phyloP scores from a whole-genome alignment of 2,329 filamentous ascomycete genomes.

The Arthrobotrys iridis region DNA sequence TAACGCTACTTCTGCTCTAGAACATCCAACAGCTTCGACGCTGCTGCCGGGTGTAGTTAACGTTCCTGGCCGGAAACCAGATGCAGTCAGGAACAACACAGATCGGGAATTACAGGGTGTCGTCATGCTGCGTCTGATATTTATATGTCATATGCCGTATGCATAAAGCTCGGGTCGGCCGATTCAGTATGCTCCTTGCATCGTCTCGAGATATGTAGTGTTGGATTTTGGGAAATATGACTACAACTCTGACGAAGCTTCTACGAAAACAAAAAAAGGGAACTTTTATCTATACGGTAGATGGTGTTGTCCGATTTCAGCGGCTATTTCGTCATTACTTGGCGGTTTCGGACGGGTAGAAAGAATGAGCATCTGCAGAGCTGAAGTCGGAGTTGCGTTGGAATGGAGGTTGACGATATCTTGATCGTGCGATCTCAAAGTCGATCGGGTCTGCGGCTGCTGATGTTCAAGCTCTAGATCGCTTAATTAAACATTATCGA shows the following conservation, averaged over 20 bases:
- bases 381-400: slow-evolving; percentile 26
- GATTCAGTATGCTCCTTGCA: slow-evolving; percentile 37
- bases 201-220: slow-evolving; percentile 7
- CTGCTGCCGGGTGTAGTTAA: slow-evolving; percentile 25
- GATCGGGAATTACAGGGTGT: slow-evolving; percentile 1
- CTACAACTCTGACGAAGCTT: slow-evolving; percentile 9
- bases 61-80: slow-evolving; percentile 17
- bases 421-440: neutral
- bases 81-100: slow-evolving; percentile 53
- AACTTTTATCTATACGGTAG: neutral
- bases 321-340: slow-evolving; percentile 3
- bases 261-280: slow-evolving; percentile 20
- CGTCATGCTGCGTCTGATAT: slow-evolving; percentile 39
- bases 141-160: slow-evolving; percentile 23
- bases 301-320: slow-evolving; percentile 18
- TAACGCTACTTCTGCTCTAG: slow-evolving; percentile 9
- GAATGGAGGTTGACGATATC: slow-evolving; percentile 39
- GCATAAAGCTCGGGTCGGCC: slow-evolving; percentile 22
- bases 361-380: slow-evolving; percentile 2
- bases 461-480: neutral
- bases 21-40: slow-evolving; percentile 13
- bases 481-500: slow-evolving; percentile 3
- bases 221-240: slow-evolving; percentile 1
- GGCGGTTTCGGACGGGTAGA: neutral
- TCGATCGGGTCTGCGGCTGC: slow-evolving; percentile 18